These are phyloP conservation scores for Tremella mesenterica DNA, from an alignment of 768 basidiomycete genomes.

Conservation along the genomic window DNA sequence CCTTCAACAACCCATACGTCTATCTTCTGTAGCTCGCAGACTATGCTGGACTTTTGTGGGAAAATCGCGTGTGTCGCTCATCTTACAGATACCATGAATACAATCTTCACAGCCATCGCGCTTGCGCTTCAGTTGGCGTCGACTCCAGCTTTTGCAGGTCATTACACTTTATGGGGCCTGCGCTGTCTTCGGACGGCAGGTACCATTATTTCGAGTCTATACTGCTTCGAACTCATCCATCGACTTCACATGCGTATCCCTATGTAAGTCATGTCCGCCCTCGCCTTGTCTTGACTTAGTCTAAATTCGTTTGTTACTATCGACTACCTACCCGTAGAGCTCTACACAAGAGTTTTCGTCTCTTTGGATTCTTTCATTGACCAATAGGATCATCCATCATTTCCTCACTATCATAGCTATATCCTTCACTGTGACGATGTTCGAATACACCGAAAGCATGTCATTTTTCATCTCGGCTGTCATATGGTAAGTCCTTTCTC, in stretches of 20 bases:
- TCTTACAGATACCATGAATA: conserved; percentile 23
- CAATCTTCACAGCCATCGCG: conserved; percentile 22
- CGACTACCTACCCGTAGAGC: no score
- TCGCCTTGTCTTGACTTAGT: background rate
- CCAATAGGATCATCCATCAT: conserved; percentile 25
- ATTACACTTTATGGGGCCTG: conserved; percentile 16
- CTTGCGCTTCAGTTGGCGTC: conserved; percentile 22
- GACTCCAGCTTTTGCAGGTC: conserved; percentile 11
- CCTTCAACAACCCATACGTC: background rate
- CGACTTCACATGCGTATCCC: conserved; percentile 28
- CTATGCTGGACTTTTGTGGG: background rate
- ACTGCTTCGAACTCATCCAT: conserved; percentile 28
- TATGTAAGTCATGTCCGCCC: conserved; percentile 15
- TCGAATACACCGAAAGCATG: conserved; percentile 21
- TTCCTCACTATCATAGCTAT: conserved; percentile 28
- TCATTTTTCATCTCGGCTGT: conserved; percentile 18
- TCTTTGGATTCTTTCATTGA: background rate
- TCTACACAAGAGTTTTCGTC: no score
- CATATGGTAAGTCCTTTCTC: conserved; percentile 16
- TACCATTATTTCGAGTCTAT: conserved; percentile 14
- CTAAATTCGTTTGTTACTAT: no score
- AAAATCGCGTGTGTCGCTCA: background rate
- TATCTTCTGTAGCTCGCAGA: background rate
- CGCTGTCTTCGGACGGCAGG: conserved; percentile 14
- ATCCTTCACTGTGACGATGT: conserved; percentile 20